Conservation (phyloP, 805 yeast species). For the Vanderwaltozyma polyspora region DNA sequence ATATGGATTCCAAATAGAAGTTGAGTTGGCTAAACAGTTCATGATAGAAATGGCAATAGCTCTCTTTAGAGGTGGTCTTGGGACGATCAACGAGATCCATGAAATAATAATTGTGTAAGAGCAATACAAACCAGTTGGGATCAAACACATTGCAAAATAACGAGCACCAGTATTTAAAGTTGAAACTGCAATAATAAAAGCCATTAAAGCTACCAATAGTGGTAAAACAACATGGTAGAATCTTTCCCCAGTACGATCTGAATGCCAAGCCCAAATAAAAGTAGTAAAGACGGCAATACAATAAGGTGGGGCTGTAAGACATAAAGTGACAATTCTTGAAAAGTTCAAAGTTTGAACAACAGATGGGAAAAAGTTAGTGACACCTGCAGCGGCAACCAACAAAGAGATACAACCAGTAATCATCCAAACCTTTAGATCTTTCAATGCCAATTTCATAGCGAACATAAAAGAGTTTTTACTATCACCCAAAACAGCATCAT, state of each 20-base stretch:
- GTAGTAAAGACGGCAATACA: constrained; percentile 40
- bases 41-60: constrained; percentile 47
- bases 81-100: constrained; percentile 46
- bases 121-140: constrained; percentile 46
- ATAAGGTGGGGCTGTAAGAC: constrained; percentile 52
- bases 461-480: constrained; percentile 21
- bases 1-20: constrained; percentile 47
- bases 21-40: constrained; percentile 45
- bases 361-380: constrained; percentile 50
- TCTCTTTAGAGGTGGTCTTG: constrained; percentile 49
- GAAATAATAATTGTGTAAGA: constrained; percentile 42
- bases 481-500: constrained; percentile 21
- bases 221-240: constrained; percentile 39
- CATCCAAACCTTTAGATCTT: constrained; percentile 26
- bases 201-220: constrained; percentile 25
- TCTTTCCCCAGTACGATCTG: constrained; percentile 46
- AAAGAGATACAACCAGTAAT: constrained; percentile 33
- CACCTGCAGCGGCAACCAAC: constrained; percentile 49
- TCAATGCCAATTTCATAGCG: constrained; percentile 23
- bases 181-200: constrained; percentile 30
- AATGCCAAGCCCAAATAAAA: constrained; percentile 43
- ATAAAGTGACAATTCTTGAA: constrained; percentile 37
- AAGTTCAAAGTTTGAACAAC: constrained; percentile 47
- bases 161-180: constrained; percentile 46
- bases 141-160: constrained; percentile 47